Conservation (phyloP, 768 basidiomycete species). For the Inosperma sp. region DNA sequence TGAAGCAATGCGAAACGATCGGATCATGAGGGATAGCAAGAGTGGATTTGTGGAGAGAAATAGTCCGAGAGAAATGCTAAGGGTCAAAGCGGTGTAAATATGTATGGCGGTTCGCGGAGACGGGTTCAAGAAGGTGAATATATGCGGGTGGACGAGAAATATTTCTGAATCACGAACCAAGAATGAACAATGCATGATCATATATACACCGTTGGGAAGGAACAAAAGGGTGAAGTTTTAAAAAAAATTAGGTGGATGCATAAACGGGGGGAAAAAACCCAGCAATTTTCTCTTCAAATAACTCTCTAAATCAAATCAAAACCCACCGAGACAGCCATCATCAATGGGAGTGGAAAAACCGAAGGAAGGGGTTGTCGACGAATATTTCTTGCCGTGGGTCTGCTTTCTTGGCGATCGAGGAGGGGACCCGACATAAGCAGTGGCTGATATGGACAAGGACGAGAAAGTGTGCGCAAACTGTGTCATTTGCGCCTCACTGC, state of each 20-base stretch:
- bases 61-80: too few species aligned
- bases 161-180: not conserved
- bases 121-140: not conserved
- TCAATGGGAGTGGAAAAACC: constrained; percentile 28
- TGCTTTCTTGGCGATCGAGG: constrained; percentile 11
- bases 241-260: not conserved
- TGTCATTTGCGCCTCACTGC: constrained; percentile 9
- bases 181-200: not conserved
- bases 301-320: too few species aligned
- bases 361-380: not conserved
- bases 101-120: not conserved
- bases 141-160: not conserved
- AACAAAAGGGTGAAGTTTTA: not conserved
- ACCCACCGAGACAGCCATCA: constrained; percentile 43
- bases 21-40: too few species aligned
- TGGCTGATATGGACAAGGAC: constrained; percentile 12
- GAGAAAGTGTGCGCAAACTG: constrained; percentile 13
- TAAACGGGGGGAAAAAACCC: not conserved
- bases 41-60: too few species aligned
- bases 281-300: too few species aligned
- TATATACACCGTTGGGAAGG: constrained; percentile 1
- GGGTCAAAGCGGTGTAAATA: too few species aligned
- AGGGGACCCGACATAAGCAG: not conserved
- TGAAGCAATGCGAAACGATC: too few species aligned
- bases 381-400: constrained; percentile 8